Evolutionary conservation across 768 basidiomycete genomes (phyloP).

Genomic region (Auriscalpium vulgare): DNA sequence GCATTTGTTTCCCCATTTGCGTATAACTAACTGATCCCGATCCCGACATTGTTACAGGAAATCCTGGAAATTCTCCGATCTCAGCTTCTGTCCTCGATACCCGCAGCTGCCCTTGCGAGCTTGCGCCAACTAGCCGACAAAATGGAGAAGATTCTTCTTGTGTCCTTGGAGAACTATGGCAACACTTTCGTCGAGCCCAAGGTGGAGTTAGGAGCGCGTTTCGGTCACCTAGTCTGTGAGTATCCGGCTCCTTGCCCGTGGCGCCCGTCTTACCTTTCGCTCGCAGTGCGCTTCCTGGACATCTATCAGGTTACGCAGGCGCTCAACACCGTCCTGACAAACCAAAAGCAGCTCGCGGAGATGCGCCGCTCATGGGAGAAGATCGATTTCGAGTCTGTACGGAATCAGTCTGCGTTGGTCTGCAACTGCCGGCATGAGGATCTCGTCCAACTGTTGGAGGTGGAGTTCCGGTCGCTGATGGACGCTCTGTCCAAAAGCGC

Average conservation of each 20-base stretch:
- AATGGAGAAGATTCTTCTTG: conserved; percentile 84
- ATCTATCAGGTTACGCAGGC: conserved; percentile 91
- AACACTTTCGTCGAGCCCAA: conserved; percentile 89
- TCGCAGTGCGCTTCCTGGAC: conserved; percentile 78
- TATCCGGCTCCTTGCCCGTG: conserved; percentile 18
- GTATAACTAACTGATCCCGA: conserved; percentile 11
- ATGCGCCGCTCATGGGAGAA: conserved; percentile 87
- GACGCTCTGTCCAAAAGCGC: conserved; percentile 62
- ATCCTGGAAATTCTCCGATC: conserved; percentile 79
- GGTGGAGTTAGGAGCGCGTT: conserved; percentile 84
- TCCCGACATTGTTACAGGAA: conserved; percentile 43
- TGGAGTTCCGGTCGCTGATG: conserved; percentile 74
- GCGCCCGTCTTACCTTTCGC: conserved; percentile 9
- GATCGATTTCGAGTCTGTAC: conserved; percentile 85
- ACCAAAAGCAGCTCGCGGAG: conserved; percentile 75
- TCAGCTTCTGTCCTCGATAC: conserved; percentile 75
- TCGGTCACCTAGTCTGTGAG: conserved; percentile 84
- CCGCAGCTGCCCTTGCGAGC: conserved; percentile 56
- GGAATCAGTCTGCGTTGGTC: conserved; percentile 87
- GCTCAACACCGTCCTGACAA: conserved; percentile 78
- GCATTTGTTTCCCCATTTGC: too few relatives aligned
- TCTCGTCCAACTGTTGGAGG: conserved; percentile 75
- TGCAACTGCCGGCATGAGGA: conserved; percentile 92
- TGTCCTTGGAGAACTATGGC: conserved; percentile 75
- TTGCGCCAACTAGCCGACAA: conserved; percentile 80